phyloP scores from a whole-genome alignment of 2,329 filamentous ascomycete species.

The Ophiocordyceps camponoti-leonardi region DNA sequence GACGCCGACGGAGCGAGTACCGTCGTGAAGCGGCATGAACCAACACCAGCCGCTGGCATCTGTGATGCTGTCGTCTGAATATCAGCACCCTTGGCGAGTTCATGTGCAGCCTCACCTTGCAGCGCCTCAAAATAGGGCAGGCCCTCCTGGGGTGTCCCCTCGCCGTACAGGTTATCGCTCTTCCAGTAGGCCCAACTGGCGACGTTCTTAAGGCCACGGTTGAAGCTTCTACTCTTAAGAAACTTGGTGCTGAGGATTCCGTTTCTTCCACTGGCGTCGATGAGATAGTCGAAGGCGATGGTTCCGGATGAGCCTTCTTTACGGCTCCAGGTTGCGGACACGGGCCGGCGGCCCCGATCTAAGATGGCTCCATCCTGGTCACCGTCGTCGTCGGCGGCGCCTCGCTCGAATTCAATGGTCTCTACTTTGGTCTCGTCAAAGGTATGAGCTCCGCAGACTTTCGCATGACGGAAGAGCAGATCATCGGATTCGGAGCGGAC shows the following conservation, averaged over 20 bases:
- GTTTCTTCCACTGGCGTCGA: conserved; percentile 28
- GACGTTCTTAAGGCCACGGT: conserved; percentile 29
- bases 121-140: conserved; percentile 27
- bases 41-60: conserved; percentile 32
- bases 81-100: not conserved
- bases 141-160: conserved; percentile 16
- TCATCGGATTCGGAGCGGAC: conserved; percentile 27
- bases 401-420: conserved; percentile 12
- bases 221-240: conserved; percentile 27
- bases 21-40: conserved; percentile 31
- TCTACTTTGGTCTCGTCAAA: conserved; percentile 21
- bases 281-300: conserved; percentile 27
- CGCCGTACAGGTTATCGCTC: conserved; percentile 13
- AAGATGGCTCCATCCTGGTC: not conserved
- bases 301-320: conserved; percentile 17
- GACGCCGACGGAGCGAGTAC: conserved; percentile 23
- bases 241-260: conserved; percentile 30
- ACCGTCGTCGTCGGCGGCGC: no score
- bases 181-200: conserved; percentile 32
- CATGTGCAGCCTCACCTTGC: conserved; percentile 4
- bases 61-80: not conserved
- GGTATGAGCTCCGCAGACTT: conserved; percentile 17
- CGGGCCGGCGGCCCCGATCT: conserved; percentile 13
- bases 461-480: conserved; percentile 22
- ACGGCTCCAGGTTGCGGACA: conserved; percentile 16